Base-by-base conservation (phyloP, 805 yeast species). In the Candida pseudoglaebosa region DNA sequence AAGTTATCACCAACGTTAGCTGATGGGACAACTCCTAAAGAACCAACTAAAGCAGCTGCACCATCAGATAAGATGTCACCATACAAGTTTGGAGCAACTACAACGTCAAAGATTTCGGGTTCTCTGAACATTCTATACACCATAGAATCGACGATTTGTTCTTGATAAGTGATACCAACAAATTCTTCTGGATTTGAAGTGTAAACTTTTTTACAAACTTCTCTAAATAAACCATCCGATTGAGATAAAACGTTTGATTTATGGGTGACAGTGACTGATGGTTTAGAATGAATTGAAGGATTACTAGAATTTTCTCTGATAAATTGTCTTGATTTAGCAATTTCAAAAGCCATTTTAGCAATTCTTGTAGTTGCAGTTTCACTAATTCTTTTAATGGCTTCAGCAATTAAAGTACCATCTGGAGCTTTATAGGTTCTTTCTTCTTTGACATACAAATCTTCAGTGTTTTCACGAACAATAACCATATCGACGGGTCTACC, bases 71-170 rank as follows among this genome's bases (percentile, higher is more conserved):
- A 73, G 50, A 93, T 89, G 65, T 93, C 99, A 63, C 99, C 99
- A 65, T 93, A 93, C 62, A 93, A 76, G 75, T 93, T 93, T 54
- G 99, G 99, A 45, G 98, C 99, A 39, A 93, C 99, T 28, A 93
- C 93, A 47, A 93, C 99, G 60, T 93, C 99, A 57, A 93, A 93
- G 63, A 86, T 82, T 59, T 88, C 89, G 38, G 99, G 99, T 67
- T 93, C 97, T 67, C 98, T 82, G 81, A 93, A 93, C 93, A 93
- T 80, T 65, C 96, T 79, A 80, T 93, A 93, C 41, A 93, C 99
- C 99, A 93, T 93, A 10, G 97, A 90, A 71, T 93, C 99, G 33
- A 93, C 98, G 62, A 93, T 91, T 72, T 93, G 99, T 71, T 93
- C 98, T 61, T 85, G 85, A 65, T 87, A 76, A 33, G 70, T 75